Evolutionary conservation across 2,329 filamentous ascomycete species (phyloP).

Genomic region (Nemania serpens): DNA sequence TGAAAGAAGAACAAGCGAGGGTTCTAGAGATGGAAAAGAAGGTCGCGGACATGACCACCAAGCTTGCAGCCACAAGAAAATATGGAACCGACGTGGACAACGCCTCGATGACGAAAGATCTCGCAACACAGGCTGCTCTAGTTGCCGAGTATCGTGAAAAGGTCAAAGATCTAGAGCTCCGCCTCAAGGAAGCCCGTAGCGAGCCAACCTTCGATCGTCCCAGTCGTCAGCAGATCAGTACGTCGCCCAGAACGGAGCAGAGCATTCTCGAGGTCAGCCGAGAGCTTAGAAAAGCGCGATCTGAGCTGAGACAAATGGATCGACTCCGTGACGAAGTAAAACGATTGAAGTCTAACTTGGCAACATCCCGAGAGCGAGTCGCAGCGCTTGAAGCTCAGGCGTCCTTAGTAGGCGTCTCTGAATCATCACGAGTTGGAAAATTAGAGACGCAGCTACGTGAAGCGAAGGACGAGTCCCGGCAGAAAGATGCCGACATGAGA

Average conservation of each 20-base stretch:
- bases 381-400: conserved; percentile 45
- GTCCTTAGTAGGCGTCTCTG: conserved; percentile 32
- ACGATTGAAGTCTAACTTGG: conserved; percentile 56
- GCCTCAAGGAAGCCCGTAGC: conserved; percentile 50
- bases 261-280: conserved; percentile 58
- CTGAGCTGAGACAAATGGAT: conserved; percentile 58
- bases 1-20: conserved; percentile 70
- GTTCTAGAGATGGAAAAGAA: conserved; percentile 67
- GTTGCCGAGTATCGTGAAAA: conserved; percentile 62
- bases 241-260: conserved; percentile 56
- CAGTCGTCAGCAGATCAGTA: conserved; percentile 44
- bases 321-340: conserved; percentile 59
- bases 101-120: conserved; percentile 55
- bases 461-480: conserved; percentile 49
- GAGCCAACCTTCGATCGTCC: conserved; percentile 41
- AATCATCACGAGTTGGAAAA: conserved; percentile 44
- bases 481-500: conserved; percentile 56
- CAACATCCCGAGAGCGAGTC: conserved; percentile 51
- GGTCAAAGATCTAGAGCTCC: conserved; percentile 61
- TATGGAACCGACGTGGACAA: conserved; percentile 51
- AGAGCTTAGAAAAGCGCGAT: conserved; percentile 59
- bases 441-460: conserved; percentile 50
- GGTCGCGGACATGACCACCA: conserved; percentile 63
- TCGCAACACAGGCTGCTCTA: conserved; percentile 62
- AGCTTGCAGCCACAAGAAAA: conserved; percentile 51